phyloP scores from a whole-genome alignment of 768 basidiomycete species.

The Leccinum arenicola region DNA sequence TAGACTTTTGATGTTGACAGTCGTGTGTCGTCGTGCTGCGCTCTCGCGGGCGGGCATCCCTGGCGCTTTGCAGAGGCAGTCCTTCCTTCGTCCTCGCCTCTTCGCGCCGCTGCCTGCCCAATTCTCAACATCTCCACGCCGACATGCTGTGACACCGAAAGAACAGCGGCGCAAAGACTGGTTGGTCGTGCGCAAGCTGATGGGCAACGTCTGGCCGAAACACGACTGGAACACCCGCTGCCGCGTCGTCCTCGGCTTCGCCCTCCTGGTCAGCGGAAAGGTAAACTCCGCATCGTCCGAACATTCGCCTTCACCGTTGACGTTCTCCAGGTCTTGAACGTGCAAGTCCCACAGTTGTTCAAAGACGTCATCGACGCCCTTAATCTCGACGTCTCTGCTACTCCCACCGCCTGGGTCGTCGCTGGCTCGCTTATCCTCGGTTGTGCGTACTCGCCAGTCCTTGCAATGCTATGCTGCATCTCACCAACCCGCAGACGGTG shows the following conservation, averaged over 20 bases:
- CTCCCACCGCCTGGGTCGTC: conserved; percentile 84
- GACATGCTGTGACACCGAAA: conserved; percentile 19
- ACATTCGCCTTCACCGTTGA: not conserved
- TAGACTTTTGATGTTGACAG: conserved; percentile 22
- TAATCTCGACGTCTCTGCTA: conserved; percentile 74
- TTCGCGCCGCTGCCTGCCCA: not conserved
- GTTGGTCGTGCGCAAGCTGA: conserved; percentile 78
- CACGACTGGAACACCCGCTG: conserved; percentile 78
- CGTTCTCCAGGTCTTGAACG: conserved; percentile 74
- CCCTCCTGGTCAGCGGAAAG: conserved; percentile 80
- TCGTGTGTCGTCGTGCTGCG: conserved; percentile 24
- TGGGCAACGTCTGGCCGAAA: conserved; percentile 90
- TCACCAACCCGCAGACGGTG: conserved; percentile 61
- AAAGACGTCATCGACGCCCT: conserved; percentile 87
- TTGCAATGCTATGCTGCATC: not conserved
- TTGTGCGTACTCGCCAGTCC: conserved; percentile 54
- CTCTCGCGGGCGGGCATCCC: conserved; percentile 6
- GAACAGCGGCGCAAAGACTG: conserved; percentile 80
- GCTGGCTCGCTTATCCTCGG: conserved; percentile 89
- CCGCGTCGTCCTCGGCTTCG: conserved; percentile 81
- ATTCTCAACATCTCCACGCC: conserved; percentile 20
- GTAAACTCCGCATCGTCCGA: conserved; percentile 38
- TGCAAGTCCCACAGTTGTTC: conserved; percentile 97
- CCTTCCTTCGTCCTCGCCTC: conserved; percentile 3
- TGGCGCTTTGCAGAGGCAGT: conserved; percentile 2